Evolutionary conservation across 352 stramenopile species (phyloP), one percentile per base, ranked within the genome.

Genomic region (Thraustotheca clavata): DNA sequence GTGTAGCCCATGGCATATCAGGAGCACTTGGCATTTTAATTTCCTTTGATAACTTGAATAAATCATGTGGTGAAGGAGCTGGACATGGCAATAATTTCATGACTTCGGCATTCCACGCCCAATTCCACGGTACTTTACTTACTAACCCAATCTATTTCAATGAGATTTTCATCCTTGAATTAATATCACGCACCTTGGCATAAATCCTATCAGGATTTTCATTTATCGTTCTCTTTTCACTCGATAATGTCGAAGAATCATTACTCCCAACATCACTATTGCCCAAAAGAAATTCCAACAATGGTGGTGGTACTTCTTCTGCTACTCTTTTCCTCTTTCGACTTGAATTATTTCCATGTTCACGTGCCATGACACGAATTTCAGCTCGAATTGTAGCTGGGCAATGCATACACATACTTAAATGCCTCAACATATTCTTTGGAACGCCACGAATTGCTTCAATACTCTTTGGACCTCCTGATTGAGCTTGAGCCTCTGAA

Each of bases 401-500:
- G 24, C 35, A 63, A n/a, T 52, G 52, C 0, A 27, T 39, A 35
- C 55, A 63, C 11, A 35, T 50, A 16, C n/a, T 50, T 8, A 63
- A 35, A 32, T 63, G 55, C 7, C 55, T 38, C 3, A 63, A 41
- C 55, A 63, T 63, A 9, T 46, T 50, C 5, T 59, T 24, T 4
- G 55, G 55, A 4, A 63, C 55, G 3, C 55, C 55, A 22, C 55
- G 55, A 33, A 63, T 48, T 26, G 35, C 16, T 29, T 63, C 55
- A 14, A 63, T 33, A 32, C 55, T 63, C 5, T 20, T 8, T 9
- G 55, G 55, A 4, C 34, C 34, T 2, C 39, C 18, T 20, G 55
- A 26, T 22, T 63, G 55, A 20, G 55, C 55, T 29, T 63, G 55
- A 9, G 55, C 55, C 8, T 63, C 29, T 14, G 55, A 63, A 27